Evolutionary conservation across 1,139 yeast genomes (phyloP).

Genomic region (Yamadazyma friedrichii): DNA sequence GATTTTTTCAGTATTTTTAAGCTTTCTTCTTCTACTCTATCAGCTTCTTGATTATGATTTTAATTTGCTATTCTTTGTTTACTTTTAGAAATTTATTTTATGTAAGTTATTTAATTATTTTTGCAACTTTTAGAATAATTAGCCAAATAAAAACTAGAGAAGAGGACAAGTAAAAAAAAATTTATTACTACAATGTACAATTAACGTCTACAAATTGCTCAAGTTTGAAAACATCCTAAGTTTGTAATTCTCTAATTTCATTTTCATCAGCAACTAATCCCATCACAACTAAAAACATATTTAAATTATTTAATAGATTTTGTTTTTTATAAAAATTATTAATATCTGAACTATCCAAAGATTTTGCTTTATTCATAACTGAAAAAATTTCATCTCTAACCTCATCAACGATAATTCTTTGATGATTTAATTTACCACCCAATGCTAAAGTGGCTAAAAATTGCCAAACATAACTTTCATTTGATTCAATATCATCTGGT

Average conservation of each 20-base stretch:
- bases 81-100: too few species aligned
- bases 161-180: not conserved
- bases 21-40: not conserved
- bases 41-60: too few species aligned
- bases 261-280: conserved; percentile 85
- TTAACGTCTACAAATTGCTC: conserved; percentile 5
- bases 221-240: conserved; percentile 8
- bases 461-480: conserved; percentile 84
- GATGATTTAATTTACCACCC: conserved; percentile 91
- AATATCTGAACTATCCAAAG: conserved; percentile 51
- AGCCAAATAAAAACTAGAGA: not conserved
- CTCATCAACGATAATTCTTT: conserved; percentile 91
- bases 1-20: too few species aligned
- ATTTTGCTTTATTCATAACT: conserved; percentile 80
- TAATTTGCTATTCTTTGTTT: too few species aligned
- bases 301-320: conserved; percentile 76
- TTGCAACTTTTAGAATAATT: not conserved
- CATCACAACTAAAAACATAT: conserved; percentile 92
- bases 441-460: conserved; percentile 91
- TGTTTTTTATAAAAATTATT: conserved; percentile 58
- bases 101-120: too few species aligned
- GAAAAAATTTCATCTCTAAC: conserved; percentile 93
- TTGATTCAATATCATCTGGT: conserved; percentile 49
- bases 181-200: conserved; percentile 3
- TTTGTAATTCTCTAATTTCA: conserved; percentile 53